These are phyloP conservation scores for Sungouiozyma ichnusensis DNA, from an alignment of 805 yeast genomes.

Conservation along the genomic window DNA sequence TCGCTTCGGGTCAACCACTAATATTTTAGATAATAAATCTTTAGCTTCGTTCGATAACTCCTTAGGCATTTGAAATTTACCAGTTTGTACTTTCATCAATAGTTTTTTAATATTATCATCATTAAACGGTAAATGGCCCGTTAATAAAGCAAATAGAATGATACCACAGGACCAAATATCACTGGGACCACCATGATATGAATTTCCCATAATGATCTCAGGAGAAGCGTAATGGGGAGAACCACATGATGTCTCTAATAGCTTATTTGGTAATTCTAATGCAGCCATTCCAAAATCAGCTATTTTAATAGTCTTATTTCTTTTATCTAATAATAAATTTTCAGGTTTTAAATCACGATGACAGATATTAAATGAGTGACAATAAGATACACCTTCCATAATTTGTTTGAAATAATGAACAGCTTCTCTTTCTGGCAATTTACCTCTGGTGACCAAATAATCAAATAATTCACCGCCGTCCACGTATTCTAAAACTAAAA, in stretches of 20 bases:
- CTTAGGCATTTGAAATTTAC: conserved; percentile 62
- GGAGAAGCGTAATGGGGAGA: conserved; percentile 88
- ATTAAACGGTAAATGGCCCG: conserved; percentile 77
- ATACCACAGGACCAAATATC: conserved; percentile 89
- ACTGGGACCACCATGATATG: conserved; percentile 75
- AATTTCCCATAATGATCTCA: conserved; percentile 68
- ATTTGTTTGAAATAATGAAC: conserved; percentile 69
- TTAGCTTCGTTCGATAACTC: conserved; percentile 55
- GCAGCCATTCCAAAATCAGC: conserved; percentile 93
- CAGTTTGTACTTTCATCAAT: conserved; percentile 65
- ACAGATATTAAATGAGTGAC: conserved; percentile 71
- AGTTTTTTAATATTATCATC: conserved; percentile 68
- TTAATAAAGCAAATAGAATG: conserved; percentile 63
- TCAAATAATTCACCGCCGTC: conserved; percentile 86
- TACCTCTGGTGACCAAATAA: conserved; percentile 56
- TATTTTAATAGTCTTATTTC: conserved; percentile 55
- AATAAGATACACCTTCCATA: conserved; percentile 66
- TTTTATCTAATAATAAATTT: conserved; percentile 56
- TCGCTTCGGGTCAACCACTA: conserved; percentile 58
- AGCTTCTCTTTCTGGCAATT: conserved; percentile 62
- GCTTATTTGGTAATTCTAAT: conserved; percentile 56
- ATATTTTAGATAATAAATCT: conserved; percentile 53
- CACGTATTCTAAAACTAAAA: conserved; percentile 68
- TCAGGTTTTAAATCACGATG: conserved; percentile 81
- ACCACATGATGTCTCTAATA: conserved; percentile 75